These are phyloP conservation scores for Trypanosoma scelopori DNA, from an alignment of 208 protist species.

Conservation along the genomic window DNA sequence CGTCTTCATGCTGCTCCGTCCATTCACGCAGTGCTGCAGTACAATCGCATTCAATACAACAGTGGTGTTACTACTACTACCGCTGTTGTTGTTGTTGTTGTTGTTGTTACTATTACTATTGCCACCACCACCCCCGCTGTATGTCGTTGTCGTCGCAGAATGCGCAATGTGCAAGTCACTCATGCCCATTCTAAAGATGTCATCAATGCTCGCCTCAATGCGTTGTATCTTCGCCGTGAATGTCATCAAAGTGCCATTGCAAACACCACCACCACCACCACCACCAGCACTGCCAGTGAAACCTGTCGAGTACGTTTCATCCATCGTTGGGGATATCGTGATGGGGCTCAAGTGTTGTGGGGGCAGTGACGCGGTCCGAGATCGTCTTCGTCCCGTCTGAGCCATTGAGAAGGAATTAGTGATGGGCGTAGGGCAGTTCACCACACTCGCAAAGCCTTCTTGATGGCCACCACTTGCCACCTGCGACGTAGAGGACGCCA, in stretches of 20 bases:
- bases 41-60: conserved; percentile 5
- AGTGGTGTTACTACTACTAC: not conserved
- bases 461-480: conserved; percentile 7
- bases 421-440: conserved; percentile 5
- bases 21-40: conserved; percentile 7
- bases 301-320: not conserved
- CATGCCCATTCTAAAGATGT: conserved; percentile 16
- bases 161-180: conserved; percentile 1
- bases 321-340: no score
- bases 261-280: not conserved
- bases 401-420: not conserved
- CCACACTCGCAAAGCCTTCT: conserved; percentile 3
- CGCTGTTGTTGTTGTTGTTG: no score
- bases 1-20: not conserved
- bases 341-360: not conserved
- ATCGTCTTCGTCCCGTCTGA: not conserved
- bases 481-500: conserved; percentile 11
- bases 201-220: conserved; percentile 25
- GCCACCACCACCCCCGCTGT: not conserved
- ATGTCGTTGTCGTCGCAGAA: not conserved
- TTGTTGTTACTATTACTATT: conserved; percentile 1
- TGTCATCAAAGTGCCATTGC: not conserved
- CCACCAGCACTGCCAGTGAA: not conserved
- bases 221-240: conserved; percentile 16
- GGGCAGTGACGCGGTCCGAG: not conserved